Base-by-base conservation (phyloP, 192 early-diverging fungal genomes). In the Rhizophagus sp. region DNA sequence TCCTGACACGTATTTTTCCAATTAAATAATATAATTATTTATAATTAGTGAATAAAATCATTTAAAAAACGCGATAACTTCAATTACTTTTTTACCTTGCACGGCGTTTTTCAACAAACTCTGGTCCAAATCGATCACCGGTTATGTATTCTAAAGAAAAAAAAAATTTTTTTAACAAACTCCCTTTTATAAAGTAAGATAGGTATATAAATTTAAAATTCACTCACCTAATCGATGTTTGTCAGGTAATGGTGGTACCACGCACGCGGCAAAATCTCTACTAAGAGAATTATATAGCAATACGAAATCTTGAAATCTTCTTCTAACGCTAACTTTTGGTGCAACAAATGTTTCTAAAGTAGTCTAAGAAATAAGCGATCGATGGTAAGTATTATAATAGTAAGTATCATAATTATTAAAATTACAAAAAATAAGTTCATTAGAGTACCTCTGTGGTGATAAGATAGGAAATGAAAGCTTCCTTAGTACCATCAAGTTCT, bases 291-390 rank as follows among this genome's bases (percentile, higher is more conserved):
- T 86, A 80, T 97, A 89, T 62, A 99, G 89, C 93, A 92, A 96
- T 11, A 91, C 91, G 91, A 99, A 99, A 82, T 99, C 97, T 81
- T 96, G 95, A 86, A 94, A 99, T 81, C 98, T 89, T 73, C 97
- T 90, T 64, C 97, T 90, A 8, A 98, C 90, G 39, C 91, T 88
- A 33, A 91, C 87, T 62, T 89, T 86, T 4, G 88, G 76, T 24
- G 79, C 79, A 6, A 80, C 68, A 78, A 91, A 95, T 5, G 85
- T 83, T 22, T 89, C 85, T 15, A 94, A 71, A 1, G 82, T 79
- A 4, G 94, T 94, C 94, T 95, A 66, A 65, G n/a, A 27, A 72
- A 22, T 5, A 44, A 47, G 11, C 10, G 11, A 47, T 47, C 44
- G 15, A 75, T 62, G 52, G 24, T 61, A 34, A 52, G 12, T 36